Conservation (phyloP, 2,329 filamentous ascomycete species). For the Stemphylium lycopersici region DNA sequence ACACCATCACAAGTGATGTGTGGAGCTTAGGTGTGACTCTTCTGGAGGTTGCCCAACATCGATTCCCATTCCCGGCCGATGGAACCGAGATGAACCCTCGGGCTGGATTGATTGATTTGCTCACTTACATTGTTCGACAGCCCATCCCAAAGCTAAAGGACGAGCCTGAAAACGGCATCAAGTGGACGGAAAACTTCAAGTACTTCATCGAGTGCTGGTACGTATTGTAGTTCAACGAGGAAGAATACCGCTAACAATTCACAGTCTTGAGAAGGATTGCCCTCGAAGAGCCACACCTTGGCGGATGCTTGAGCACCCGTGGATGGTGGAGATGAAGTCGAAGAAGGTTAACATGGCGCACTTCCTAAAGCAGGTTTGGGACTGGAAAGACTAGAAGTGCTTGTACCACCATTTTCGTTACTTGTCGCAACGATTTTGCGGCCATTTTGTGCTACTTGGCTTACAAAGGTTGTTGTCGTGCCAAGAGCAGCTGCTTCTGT, state of each 20-base stretch:
- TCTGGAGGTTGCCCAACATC: constrained; percentile 98
- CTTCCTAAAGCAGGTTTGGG: constrained; percentile 95
- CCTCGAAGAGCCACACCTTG: constrained; percentile 87
- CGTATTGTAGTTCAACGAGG: constrained; percentile 49
- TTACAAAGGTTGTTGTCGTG: constrained; percentile 19
- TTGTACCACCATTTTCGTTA: constrained; percentile 1
- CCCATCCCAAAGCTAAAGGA: constrained; percentile 95
- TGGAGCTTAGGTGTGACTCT: constrained; percentile 97
- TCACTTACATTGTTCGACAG: constrained; percentile 97
- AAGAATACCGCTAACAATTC: constrained; percentile 28
- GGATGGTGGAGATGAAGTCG: constrained; percentile 94
- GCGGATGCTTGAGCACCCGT: constrained; percentile 98
- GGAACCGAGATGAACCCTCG: constrained; percentile 94
- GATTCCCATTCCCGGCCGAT: constrained; percentile 97
- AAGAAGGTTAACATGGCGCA: constrained; percentile 98
- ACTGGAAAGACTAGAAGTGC: constrained; percentile 74
- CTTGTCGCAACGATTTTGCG: not conserved
- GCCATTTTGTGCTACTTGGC: constrained; percentile 2
- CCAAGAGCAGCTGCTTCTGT: constrained; percentile 14
- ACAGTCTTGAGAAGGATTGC: constrained; percentile 91
- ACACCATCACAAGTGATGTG: constrained; percentile 98
- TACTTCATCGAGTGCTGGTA: constrained; percentile 99
- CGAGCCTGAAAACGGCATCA: constrained; percentile 85
- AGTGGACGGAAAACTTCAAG: constrained; percentile 97
- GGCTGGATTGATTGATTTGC: constrained; percentile 88